phyloP scores from a whole-genome alignment of 805 yeast genomes.

The Candida morakotiae region DNA sequence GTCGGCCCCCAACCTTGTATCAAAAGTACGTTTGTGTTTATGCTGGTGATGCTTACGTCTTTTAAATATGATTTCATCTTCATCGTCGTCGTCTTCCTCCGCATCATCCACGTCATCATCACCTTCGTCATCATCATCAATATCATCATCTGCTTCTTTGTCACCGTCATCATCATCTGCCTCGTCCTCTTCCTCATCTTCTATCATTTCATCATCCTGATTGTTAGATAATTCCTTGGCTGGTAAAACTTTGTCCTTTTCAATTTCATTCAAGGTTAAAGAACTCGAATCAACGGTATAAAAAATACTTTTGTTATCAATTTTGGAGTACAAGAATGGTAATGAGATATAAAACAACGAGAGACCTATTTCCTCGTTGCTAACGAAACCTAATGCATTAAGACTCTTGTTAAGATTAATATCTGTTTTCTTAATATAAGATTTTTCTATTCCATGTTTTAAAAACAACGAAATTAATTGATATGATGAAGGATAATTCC shows the following conservation, averaged over 20 bases:
- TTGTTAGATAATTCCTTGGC: background rate
- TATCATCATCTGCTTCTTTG: slow-evolving; percentile 3
- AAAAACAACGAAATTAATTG: slow-evolving; percentile 30
- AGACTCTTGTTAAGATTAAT: slow-evolving; percentile 21
- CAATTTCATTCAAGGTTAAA: background rate
- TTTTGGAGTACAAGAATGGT: slow-evolving; percentile 15
- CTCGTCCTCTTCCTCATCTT: background rate
- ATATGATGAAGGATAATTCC: slow-evolving; percentile 41
- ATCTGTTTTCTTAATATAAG: slow-evolving; percentile 15
- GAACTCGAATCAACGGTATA: background rate
- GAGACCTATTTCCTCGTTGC: slow-evolving; percentile 13
- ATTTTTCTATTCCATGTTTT: slow-evolving; percentile 16
- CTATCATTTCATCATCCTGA: slow-evolving; percentile 1
- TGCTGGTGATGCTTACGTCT: background rate
- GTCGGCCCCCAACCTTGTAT: slow-evolving; percentile 8
- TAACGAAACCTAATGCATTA: slow-evolving; percentile 15
- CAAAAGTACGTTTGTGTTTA: background rate
- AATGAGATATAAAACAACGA: slow-evolving; percentile 25
- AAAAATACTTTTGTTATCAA: slow-evolving; percentile 19
- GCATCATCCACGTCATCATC: slow-evolving; percentile 4
- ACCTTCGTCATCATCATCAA: background rate
- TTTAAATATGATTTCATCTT: slow-evolving; percentile 5
- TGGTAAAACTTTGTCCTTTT: background rate
- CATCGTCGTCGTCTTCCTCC: slow-evolving; percentile 7
- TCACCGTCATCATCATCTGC: slow-evolving; percentile 4